These are phyloP conservation scores for Rosa multiflora DNA, from an alignment of 306 rosid genomes.

Conservation along the genomic window DNA sequence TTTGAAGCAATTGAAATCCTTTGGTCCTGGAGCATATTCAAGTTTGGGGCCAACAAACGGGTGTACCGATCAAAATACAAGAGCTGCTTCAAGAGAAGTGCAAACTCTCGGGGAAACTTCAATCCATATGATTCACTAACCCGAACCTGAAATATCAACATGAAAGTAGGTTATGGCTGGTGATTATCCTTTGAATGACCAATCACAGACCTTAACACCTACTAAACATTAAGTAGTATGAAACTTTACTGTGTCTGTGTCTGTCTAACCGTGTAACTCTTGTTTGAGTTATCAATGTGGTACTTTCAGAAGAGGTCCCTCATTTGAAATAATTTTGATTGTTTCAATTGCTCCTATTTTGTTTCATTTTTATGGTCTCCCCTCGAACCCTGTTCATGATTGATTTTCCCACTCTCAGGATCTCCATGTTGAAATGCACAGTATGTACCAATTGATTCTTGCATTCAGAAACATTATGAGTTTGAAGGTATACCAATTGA, in stretches of 20 bases:
- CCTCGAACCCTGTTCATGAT: neutral
- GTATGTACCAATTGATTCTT: too few relatives aligned
- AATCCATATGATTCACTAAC: slow-evolving; percentile 94
- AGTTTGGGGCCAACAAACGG: slow-evolving; percentile 80
- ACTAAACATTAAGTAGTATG: neutral
- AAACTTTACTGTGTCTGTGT: neutral
- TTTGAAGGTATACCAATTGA: neutral
- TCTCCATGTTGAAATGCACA: too few relatives aligned
- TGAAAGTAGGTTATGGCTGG: neutral
- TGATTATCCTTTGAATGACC: neutral
- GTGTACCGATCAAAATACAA: slow-evolving; percentile 92
- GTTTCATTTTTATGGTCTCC: neutral
- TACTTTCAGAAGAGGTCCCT: neutral
- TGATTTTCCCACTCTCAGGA: too few relatives aligned
- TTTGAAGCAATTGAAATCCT: slow-evolving; percentile 79
- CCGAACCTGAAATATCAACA: slow-evolving; percentile 50
- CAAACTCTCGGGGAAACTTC: slow-evolving; percentile 91
- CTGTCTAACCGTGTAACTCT: neutral
- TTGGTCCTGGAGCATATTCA: slow-evolving; percentile 96
- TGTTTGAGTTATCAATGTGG: neutral
- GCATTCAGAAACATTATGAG: too few relatives aligned
- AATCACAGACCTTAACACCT: neutral
- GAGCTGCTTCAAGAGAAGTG: slow-evolving; percentile 93
- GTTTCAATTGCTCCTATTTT: neutral
- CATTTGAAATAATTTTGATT: neutral